Conservation (phyloP, 306 rosid genomes). For the Betula pendula region DNA sequence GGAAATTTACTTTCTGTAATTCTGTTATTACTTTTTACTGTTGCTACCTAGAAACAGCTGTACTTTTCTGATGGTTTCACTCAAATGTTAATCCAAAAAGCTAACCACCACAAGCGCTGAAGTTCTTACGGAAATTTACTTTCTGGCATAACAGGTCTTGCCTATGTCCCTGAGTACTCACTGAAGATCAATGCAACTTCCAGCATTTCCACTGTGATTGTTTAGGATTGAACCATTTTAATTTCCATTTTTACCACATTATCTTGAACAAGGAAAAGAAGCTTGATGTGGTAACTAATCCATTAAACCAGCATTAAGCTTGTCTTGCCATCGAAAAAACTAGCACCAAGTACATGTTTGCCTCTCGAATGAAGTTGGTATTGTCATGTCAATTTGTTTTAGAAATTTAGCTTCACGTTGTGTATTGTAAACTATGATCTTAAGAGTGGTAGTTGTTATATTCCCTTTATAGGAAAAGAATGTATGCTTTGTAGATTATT, state of each 20-base stretch:
- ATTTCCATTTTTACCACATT: conserved; percentile 27
- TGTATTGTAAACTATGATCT: conserved; percentile 36
- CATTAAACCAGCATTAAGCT: conserved; percentile 20
- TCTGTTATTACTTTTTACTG: not conserved
- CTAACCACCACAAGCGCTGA: conserved; percentile 1
- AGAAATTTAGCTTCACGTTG: conserved; percentile 24
- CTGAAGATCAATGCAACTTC: conserved; percentile 78
- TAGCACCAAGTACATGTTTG: conserved; percentile 28
- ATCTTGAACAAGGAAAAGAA: conserved; percentile 23
- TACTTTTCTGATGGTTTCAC: conserved; percentile 19
- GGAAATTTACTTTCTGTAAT: too few relatives aligned
- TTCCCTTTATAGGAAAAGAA: conserved; percentile 38
- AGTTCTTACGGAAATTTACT: conserved; percentile 17
- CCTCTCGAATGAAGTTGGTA: conserved; percentile 25
- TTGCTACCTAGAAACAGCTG: conserved; percentile 4
- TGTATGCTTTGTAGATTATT: conserved; percentile 45
- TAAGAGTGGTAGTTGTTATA: conserved; percentile 34
- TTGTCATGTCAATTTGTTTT: conserved; percentile 35
- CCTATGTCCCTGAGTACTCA: conserved; percentile 72
- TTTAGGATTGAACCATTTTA: conserved; percentile 32
- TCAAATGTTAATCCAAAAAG: conserved; percentile 26
- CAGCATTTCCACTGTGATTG: conserved; percentile 58
- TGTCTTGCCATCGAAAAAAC: conserved; percentile 27
- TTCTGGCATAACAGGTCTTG: conserved; percentile 60
- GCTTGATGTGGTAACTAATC: conserved; percentile 9